Evolutionary conservation across 139 green algal species (phyloP).

Genomic region (Coelastrella sp.): DNA sequence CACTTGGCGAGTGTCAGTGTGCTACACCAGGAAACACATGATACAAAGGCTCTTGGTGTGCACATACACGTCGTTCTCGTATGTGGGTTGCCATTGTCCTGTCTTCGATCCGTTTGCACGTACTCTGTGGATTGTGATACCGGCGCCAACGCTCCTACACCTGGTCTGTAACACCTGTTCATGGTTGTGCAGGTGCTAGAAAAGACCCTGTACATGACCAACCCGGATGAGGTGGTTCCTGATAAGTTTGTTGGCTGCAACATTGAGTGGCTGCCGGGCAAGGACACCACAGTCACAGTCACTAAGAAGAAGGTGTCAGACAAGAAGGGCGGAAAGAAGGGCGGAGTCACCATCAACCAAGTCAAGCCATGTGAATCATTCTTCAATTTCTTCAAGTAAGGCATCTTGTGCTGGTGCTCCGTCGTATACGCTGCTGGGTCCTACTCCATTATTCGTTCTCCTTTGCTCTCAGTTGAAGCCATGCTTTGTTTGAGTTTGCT

Average conservation of each 20-base stretch:
- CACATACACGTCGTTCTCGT: too few relatives aligned
- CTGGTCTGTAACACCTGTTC: background rate
- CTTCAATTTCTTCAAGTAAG: slow-evolving; percentile 80
- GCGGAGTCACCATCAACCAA: slow-evolving; percentile 33
- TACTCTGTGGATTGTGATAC: too few relatives aligned
- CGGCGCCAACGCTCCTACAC: too few relatives aligned
- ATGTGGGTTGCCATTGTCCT: too few relatives aligned
- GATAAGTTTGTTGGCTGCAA: slow-evolving; percentile 74
- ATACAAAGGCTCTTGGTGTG: too few relatives aligned
- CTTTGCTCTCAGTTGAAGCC: too few relatives aligned
- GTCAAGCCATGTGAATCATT: slow-evolving; percentile 73
- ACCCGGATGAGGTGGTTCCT: slow-evolving; percentile 86
- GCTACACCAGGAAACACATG: too few relatives aligned
- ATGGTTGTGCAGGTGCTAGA: slow-evolving; percentile 39
- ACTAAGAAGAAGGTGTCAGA: slow-evolving; percentile 74
- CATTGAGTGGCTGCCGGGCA: slow-evolving; percentile 73
- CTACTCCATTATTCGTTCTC: too few relatives aligned
- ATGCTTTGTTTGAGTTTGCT: too few relatives aligned
- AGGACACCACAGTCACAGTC: slow-evolving; percentile 75
- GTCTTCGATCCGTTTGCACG: too few relatives aligned
- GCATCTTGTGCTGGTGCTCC: background rate
- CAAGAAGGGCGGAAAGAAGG: slow-evolving; percentile 59
- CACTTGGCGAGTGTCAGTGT: too few relatives aligned
- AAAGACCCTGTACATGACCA: slow-evolving; percentile 87
- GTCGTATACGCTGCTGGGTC: too few relatives aligned